These are phyloP conservation scores for Blastobotrys arbuscula DNA, from an alignment of 1,139 yeast species.

Conservation along the genomic window DNA sequence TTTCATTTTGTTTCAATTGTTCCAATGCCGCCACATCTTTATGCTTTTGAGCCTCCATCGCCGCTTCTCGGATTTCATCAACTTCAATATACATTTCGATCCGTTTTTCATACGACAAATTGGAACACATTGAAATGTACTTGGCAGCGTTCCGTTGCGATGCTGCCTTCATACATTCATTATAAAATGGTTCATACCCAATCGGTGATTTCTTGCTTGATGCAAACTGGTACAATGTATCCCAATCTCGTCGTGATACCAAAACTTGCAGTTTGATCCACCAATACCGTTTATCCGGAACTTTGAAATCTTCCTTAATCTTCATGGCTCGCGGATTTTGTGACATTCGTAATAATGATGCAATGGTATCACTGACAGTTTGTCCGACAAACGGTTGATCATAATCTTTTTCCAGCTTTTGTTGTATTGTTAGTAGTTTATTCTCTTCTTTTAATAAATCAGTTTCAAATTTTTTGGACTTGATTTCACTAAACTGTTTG, in stretches of 20 bases:
- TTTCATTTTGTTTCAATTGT: constrained; percentile 33
- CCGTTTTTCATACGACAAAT: constrained; percentile 37
- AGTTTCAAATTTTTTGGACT: constrained; percentile 29
- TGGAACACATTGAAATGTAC: constrained; percentile 37
- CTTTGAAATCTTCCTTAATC: constrained; percentile 54
- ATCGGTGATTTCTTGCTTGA: constrained; percentile 58
- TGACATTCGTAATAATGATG: constrained; percentile 47
- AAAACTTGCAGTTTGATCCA: constrained; percentile 54
- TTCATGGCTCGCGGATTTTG: constrained; percentile 56
- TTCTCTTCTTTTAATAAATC: constrained; percentile 45
- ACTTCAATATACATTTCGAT: constrained; percentile 48
- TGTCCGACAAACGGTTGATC: constrained; percentile 48
- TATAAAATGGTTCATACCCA: constrained; percentile 63
- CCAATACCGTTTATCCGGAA: constrained; percentile 61
- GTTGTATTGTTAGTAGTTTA: constrained; percentile 48
- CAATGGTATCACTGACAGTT: constrained; percentile 54
- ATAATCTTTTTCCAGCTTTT: constrained; percentile 49
- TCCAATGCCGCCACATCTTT: constrained; percentile 47
- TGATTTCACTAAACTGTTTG: constrained; percentile 26
- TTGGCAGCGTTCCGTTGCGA: constrained; percentile 43
- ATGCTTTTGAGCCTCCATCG: constrained; percentile 52
- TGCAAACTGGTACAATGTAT: constrained; percentile 49
- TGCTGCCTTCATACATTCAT: constrained; percentile 45
- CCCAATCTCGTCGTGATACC: constrained; percentile 52
- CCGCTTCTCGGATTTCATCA: constrained; percentile 52